Evolutionary conservation across 768 basidiomycete genomes (phyloP).

Genomic region (Lactarius sp.): DNA sequence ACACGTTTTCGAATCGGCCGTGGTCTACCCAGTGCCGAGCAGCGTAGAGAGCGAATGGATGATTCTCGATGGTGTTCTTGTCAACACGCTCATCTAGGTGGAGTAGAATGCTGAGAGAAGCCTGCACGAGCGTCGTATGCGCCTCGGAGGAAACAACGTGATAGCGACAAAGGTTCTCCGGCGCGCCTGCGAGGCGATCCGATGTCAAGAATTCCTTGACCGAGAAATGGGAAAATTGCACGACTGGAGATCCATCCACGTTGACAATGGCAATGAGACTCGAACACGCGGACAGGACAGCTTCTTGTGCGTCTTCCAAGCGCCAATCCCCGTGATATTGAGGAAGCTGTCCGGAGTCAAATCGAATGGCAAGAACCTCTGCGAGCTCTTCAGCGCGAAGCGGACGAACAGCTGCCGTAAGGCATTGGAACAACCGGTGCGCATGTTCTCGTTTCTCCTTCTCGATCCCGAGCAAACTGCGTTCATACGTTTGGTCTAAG

Average conservation of each 20-base stretch:
- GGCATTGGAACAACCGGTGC: background rate
- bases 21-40: background rate
- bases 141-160: background rate
- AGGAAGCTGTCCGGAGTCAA: background rate
- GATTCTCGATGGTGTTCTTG: background rate
- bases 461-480: background rate
- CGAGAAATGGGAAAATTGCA: background rate
- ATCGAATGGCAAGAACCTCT: background rate
- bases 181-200: background rate
- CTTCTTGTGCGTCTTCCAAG: background rate
- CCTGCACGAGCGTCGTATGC: background rate
- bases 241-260: background rate
- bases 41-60: background rate
- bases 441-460: background rate
- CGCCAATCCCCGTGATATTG: background rate
- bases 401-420: background rate
- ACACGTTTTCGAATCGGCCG: background rate
- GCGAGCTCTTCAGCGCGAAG: conserved; percentile 12
- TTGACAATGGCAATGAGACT: background rate
- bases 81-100: background rate
- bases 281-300: background rate
- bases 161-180: background rate
- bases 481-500: background rate
- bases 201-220: conserved; percentile 1
- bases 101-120: background rate